Evolutionary conservation across 2,329 filamentous ascomycete species (phyloP).

Genomic region (Daldinia sp.): DNA sequence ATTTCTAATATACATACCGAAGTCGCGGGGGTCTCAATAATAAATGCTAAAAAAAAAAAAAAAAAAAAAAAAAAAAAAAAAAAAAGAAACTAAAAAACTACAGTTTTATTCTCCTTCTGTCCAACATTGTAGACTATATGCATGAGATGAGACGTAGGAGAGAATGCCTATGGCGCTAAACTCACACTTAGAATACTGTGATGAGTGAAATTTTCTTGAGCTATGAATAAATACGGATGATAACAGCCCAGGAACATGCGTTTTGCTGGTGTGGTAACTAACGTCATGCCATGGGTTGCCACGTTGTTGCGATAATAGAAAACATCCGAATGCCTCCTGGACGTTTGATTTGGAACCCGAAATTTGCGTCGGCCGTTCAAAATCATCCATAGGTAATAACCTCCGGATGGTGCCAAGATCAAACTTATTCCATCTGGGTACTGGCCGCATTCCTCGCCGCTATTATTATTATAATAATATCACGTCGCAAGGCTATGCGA

Average conservation of each 20-base stretch:
- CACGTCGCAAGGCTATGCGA: neutral
- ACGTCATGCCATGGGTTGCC: neutral
- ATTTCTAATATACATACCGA: no score
- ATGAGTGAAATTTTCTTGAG: no score
- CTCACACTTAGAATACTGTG: neutral
- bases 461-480: neutral
- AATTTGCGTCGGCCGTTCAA: slow-evolving; percentile 32
- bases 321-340: slow-evolving; percentile 1
- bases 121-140: neutral
- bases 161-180: neutral
- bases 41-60: no score
- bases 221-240: neutral
- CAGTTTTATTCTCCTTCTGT: neutral
- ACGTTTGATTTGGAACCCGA: slow-evolving; percentile 14
- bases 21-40: no score
- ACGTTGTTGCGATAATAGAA: slow-evolving; percentile 1
- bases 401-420: neutral
- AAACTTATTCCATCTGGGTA: neutral
- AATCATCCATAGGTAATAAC: slow-evolving; percentile 25
- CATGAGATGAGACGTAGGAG: neutral
- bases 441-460: neutral
- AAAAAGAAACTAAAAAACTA: no score
- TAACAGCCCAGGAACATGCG: neutral
- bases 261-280: neutral
- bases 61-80: no score